These are phyloP conservation scores for Margaritispora aquatica DNA, from an alignment of 495 filamentous ascomycete genomes.

Conservation along the genomic window DNA sequence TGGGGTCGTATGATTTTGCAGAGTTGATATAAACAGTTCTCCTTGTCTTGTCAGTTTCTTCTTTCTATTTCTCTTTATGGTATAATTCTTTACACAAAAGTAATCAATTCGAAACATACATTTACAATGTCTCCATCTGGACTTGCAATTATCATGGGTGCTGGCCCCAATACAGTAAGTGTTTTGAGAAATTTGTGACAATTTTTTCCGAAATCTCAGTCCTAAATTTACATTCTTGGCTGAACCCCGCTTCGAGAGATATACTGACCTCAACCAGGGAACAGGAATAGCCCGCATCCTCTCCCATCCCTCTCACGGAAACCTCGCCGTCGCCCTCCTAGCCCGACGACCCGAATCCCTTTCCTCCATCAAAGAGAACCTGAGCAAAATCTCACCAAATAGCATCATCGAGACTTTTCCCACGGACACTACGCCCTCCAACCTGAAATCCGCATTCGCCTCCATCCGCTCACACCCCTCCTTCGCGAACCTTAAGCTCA, in stretches of 20 bases:
- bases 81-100: background rate
- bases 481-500: slow-evolving; percentile 36
- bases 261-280: slow-evolving; percentile 27
- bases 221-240: background rate
- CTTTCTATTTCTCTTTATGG: background rate
- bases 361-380: slow-evolving; percentile 25
- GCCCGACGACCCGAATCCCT: slow-evolving; percentile 35
- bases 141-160: slow-evolving; percentile 40
- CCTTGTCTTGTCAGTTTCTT: no score
- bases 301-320: slow-evolving; percentile 38
- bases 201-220: no score
- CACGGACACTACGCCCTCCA: slow-evolving; percentile 34
- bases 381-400: slow-evolving; percentile 30
- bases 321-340: slow-evolving; percentile 42
- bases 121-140: slow-evolving; percentile 33
- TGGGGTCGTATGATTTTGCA: background rate
- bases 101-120: background rate
- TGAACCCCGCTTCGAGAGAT: background rate
- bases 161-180: slow-evolving; percentile 34
- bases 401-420: slow-evolving; percentile 39
- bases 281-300: slow-evolving; percentile 42
- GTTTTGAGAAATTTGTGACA: background rate
- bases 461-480: slow-evolving; percentile 34
- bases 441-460: slow-evolving; percentile 31
- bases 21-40: background rate